Percentiles rank a stretch among this genome's conserved stretches.
phyloP scores from a whole-genome alignment of 129 eudicot genomes.

The Chrysanthemum lavandulifolium region DNA sequence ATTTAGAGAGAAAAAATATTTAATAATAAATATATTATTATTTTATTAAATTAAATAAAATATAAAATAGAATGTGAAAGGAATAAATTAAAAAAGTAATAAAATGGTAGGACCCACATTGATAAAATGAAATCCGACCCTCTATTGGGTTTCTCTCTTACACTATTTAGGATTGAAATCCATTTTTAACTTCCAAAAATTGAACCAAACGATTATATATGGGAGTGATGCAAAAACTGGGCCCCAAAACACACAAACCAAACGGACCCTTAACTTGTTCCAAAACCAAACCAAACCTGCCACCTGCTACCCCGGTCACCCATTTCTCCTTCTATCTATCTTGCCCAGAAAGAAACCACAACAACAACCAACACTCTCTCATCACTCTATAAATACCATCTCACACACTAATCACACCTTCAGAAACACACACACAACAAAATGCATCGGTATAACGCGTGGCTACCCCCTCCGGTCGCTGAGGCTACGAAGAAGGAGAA shows the following conservation, averaged over 20 bases:
- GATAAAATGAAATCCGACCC: too few species aligned
- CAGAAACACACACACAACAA: slow-evolving; percentile 5
- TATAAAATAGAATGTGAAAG: too few species aligned
- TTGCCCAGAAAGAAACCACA: slow-evolving; percentile 50
- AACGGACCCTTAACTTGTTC: too few species aligned
- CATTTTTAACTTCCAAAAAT: too few species aligned
- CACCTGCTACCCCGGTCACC: slow-evolving; percentile 52
- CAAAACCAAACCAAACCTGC: slow-evolving; percentile 24
- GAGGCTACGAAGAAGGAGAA: slow-evolving; percentile 77
- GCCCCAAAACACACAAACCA: background rate
- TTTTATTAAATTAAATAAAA: too few species aligned
- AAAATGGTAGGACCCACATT: too few species aligned
- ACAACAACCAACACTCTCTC: background rate
- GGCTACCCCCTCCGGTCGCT: slow-evolving; percentile 95
- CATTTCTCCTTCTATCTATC: slow-evolving; percentile 31
- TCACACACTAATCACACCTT: background rate
- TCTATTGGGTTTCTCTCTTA: too few species aligned
- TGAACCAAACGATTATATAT: background rate
- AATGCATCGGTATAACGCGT: slow-evolving; percentile 94
- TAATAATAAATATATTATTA: too few species aligned
- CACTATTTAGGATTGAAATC: too few species aligned
- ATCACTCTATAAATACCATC: background rate
- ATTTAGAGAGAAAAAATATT: too few species aligned
- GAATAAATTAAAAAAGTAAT: too few species aligned
- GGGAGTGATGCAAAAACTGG: too few species aligned